A percentile compares a stretch with the other conserved stretches of the same genome.
Conservation (phyloP, 192 early-diverging fungal species). For the Obelidium mucronatum region DNA sequence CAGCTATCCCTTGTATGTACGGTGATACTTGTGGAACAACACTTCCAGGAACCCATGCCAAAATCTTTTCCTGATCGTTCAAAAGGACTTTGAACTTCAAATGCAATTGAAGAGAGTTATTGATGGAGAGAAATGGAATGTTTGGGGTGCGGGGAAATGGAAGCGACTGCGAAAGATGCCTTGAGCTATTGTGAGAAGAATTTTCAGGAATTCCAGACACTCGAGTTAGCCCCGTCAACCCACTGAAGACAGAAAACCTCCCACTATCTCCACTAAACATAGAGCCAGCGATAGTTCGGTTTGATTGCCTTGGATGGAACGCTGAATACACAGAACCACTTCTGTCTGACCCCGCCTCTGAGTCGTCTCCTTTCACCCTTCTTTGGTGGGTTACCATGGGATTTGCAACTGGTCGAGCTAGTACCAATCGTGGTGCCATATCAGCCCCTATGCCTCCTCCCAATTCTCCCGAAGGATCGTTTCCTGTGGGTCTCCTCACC, state of each 20-base stretch:
- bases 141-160: slow-evolving; percentile 50
- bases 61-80: slow-evolving; percentile 48
- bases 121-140: slow-evolving; percentile 54
- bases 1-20: slow-evolving; percentile 35
- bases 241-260: slow-evolving; percentile 21
- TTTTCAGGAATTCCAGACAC: background rate
- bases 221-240: slow-evolving; percentile 13
- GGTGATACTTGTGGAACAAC: slow-evolving; percentile 45
- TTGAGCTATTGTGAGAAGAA: too few relatives aligned
- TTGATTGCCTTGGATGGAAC: too few relatives aligned
- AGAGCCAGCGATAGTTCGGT: slow-evolving; percentile 1
- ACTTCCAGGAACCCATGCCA: slow-evolving; percentile 52
- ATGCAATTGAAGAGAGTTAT: slow-evolving; percentile 58
- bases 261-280: slow-evolving; percentile 33
- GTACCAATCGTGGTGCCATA: slow-evolving; percentile 24
- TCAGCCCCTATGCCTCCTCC: background rate
- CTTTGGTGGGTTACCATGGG: background rate
- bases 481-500: too few relatives aligned
- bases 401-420: slow-evolving; percentile 31
- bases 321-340: slow-evolving; percentile 32
- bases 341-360: slow-evolving; percentile 15
- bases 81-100: slow-evolving; percentile 52
- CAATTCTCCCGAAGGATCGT: background rate
- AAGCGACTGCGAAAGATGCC: background rate
- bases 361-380: background rate